Conservation (phyloP, 1,284 basidiomycete genomes). For the Ceratobasidium sp. region DNA sequence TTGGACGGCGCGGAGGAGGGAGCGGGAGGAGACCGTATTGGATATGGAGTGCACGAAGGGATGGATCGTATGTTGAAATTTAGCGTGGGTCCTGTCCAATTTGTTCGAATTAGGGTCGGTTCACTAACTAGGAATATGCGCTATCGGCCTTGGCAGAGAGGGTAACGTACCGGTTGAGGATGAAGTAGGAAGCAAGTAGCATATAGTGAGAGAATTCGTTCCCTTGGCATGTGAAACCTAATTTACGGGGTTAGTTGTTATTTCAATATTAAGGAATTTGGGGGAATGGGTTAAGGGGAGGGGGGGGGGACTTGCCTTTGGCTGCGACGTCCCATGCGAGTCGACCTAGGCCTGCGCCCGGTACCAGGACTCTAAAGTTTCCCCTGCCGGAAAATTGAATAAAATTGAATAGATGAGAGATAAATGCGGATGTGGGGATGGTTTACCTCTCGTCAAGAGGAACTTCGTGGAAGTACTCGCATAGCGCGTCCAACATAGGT, state of each 20-base stretch:
- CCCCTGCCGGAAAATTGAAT: slow-evolving; percentile 57
- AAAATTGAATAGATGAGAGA: slow-evolving; percentile 26
- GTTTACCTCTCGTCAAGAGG: slow-evolving; percentile 67
- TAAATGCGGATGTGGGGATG: background rate
- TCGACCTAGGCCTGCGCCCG: slow-evolving; percentile 88
- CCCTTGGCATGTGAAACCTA: slow-evolving; percentile 88
- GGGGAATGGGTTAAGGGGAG: too few relatives aligned
- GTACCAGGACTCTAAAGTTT: slow-evolving; percentile 82
- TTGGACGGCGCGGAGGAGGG: slow-evolving; percentile 74
- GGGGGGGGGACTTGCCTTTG: slow-evolving; percentile 67
- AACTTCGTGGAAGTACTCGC: slow-evolving; percentile 72
- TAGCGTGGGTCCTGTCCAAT: slow-evolving; percentile 10
- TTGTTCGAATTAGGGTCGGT: background rate
- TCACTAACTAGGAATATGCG: background rate
- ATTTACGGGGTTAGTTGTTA: too few relatives aligned
- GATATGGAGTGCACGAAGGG: slow-evolving; percentile 94
- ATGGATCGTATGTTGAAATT: slow-evolving; percentile 75
- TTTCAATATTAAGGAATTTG: background rate
- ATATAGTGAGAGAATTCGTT: slow-evolving; percentile 97
- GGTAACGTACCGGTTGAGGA: slow-evolving; percentile 76
- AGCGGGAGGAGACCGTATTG: slow-evolving; percentile 72
- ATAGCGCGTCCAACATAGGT: slow-evolving; percentile 82
- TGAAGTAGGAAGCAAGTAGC: slow-evolving; percentile 86
- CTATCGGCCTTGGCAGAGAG: background rate
- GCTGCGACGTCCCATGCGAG: slow-evolving; percentile 88